phyloP scores from a whole-genome alignment of 129 eudicot genomes.

The Centaurea solstitialis region DNA sequence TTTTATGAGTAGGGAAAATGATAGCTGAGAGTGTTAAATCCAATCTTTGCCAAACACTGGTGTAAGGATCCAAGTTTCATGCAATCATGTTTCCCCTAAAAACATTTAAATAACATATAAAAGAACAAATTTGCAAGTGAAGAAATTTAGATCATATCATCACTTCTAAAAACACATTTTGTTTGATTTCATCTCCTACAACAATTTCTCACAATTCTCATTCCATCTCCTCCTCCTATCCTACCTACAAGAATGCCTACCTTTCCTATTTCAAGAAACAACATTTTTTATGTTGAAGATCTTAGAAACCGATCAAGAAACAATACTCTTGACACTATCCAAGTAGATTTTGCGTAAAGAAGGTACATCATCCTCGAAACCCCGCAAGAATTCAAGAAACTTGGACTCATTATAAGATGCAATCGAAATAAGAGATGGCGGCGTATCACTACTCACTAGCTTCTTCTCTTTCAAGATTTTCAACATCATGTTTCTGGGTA shows the following conservation, averaged over 20 bases:
- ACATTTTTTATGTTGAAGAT: too few relatives aligned
- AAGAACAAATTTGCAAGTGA: not conserved
- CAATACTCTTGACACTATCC: conserved; percentile 20
- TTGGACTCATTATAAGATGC: conserved; percentile 10
- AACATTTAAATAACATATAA: too few relatives aligned
- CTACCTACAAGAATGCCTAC: conserved; percentile 16
- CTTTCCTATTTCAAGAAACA: not conserved
- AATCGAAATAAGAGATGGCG: conserved; percentile 13
- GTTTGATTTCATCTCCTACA: not conserved
- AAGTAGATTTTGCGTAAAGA: conserved; percentile 21
- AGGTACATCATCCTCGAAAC: conserved; percentile 29
- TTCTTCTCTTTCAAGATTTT: conserved; percentile 41
- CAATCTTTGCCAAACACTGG: not conserved
- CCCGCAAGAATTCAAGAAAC: conserved; percentile 34
- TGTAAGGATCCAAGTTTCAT: not conserved
- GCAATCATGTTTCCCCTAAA: not conserved
- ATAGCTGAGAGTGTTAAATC: not conserved
- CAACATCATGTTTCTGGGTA: conserved; percentile 38
- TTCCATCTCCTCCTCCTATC: not conserved
- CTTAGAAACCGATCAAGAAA: not conserved
- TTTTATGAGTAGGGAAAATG: not conserved
- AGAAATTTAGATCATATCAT: not conserved
- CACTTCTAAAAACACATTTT: not conserved
- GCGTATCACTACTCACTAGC: conserved; percentile 15
- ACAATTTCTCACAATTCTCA: not conserved